Evolutionary conservation across 148 eudicot genomes (phyloP), one percentile per base, ranked within the genome.

Genomic region (Vaccinium vitisidaea): DNA sequence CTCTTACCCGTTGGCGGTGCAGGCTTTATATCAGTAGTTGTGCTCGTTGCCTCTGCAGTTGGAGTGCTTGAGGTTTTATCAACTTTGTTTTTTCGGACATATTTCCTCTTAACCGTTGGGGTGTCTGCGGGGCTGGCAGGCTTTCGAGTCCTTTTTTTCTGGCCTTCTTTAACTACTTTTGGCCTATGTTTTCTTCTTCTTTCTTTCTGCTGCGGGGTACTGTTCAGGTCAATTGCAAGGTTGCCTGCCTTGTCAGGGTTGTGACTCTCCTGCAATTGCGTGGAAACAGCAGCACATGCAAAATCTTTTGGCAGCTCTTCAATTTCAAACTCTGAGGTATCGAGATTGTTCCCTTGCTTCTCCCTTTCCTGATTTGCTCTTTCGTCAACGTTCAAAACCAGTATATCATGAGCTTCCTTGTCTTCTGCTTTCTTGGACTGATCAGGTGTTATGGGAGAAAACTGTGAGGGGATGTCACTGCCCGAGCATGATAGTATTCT

Each of bases 161-260:
- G 86, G 80, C 92, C 90, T 88, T 97, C 99, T 36, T 48, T 85
- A 27, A 97, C 82, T 50, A 97, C 99, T 86, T 97, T 97, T 10
- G 99, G 99, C 81, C 90, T 89, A 89, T 97, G 94, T 86, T 93
- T 95, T 86, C 85, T 95, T 81, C 93, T 92, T 78, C 95, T 91
- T 61, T 90, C 86, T 85, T 95, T 97, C 83, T 86, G 92, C 80
- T 89, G 92, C n/a, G 94, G 92, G 59, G 95, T 90, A 82, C 83
- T 94, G 87, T 86, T 91, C 84, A 90, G 88, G 70, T 93, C 94
- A 84, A 81, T 84, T 77, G 25, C 89, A 85, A 70, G 88, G 59
- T 80, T 83, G 80, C 58, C 87, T 76, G 82, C 94, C 88, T 91
- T 88, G 86, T 92, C 95, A 83, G 91, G 87, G 86, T 87, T 85